These are phyloP conservation scores for Yamagishiella unicocca DNA, from an alignment of 139 green algal species.

Conservation along the genomic window DNA sequence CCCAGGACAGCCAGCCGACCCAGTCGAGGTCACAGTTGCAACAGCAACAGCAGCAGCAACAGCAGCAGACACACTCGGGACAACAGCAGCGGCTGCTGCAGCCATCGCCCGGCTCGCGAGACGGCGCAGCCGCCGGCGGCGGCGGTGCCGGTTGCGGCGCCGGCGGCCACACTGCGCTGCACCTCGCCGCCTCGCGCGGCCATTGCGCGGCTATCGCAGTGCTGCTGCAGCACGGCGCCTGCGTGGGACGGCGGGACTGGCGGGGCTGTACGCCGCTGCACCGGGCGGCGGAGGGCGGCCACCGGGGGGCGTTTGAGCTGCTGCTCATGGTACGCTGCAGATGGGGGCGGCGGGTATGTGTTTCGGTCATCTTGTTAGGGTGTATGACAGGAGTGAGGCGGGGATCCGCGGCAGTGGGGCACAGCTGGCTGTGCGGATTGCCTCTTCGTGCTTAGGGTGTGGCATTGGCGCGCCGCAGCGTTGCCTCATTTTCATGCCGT, in stretches of 20 bases:
- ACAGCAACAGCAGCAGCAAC: neutral
- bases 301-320: constrained; percentile 33
- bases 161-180: constrained; percentile 35
- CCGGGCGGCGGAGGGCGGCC: constrained; percentile 40
- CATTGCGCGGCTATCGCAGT: constrained; percentile 26
- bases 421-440: no score
- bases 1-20: neutral
- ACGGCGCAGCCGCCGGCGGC: neutral
- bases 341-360: neutral
- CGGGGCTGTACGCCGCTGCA: constrained; percentile 25
- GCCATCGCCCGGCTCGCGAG: neutral
- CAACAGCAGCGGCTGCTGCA: neutral
- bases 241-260: neutral
- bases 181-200: constrained; percentile 15
- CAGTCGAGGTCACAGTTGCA: neutral
- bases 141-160: neutral
- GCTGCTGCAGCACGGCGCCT: constrained; percentile 35
- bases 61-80: neutral
- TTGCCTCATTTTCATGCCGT: no score
- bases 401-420: no score
- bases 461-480: no score
- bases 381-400: no score
- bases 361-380: no score
- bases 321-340: constrained; percentile 23
- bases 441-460: no score